Evolutionary conservation across 2,329 filamentous ascomycete genomes (phyloP), one percentile per base, ranked within the genome.

Genomic region (Pseudocercospora crystallina): DNA sequence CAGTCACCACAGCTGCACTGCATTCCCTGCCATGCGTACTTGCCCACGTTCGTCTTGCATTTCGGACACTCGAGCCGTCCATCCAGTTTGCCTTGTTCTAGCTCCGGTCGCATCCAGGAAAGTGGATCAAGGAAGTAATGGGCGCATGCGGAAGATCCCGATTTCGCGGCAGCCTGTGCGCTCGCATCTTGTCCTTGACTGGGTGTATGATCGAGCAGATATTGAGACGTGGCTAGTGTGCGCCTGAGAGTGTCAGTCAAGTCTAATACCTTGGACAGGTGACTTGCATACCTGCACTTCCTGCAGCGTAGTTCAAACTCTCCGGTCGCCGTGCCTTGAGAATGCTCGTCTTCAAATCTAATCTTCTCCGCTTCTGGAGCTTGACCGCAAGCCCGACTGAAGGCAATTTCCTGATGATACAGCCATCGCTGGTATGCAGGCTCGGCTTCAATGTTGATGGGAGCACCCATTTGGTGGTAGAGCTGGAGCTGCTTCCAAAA

Each of bases 11-110:
- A 99, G 66, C 84, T 94, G 73, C 94, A 99, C 68, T 84, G 85
- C 79, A 96, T 86, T 11, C 94, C 94, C 69, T 95, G 90, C 94
- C 94, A 99, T 45, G 92, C 88, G 67, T 96, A 99, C 62, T 94
- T 88, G 34, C 94, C 94, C 41, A 97, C 83, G 45, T 89, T 90
- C 35, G 88, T 84, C 40, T 81, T 83, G 70, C 94, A 99, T 64
- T 86, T 87, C 8, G 94, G 92, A 65, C 94, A 99, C 51, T 84
- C 81, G 30, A 99, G 77, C 8, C 92, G 84, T 17, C 94, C 94
- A 53, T 91, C 89, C 17, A 97, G 78, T 54, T 85, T 82, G 26
- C 89, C 90, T 63, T 87, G 81, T 62, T 91, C 87, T n/a, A 99
- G 82, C 63, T 86, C 85, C 1, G 84, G 76, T 5, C 88, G 84